Base-by-base conservation (phyloP, 495 filamentous ascomycete species). In the Amorphotheca resinae region DNA sequence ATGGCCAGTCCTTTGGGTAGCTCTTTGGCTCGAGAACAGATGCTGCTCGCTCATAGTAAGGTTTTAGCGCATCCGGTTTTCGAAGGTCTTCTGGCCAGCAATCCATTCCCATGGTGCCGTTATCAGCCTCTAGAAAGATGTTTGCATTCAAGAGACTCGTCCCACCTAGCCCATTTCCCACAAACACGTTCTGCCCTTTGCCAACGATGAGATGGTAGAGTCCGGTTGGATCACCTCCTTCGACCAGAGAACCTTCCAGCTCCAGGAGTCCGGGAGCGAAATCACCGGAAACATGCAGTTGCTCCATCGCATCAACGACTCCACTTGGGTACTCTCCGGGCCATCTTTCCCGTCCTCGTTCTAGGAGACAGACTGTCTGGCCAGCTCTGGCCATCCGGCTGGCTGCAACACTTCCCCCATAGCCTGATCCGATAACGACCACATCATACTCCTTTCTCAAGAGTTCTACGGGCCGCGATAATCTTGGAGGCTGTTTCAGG, bases 111-210 rank as follows among this genome's bases (percentile, higher is more conserved):
- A 81, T 54, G 2, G 69, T 75, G 7, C 59, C 56, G 41, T 67
- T 52, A 45, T 82, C 77, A 9, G 73, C 73, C 50, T 70, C 64
- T 30, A 80, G 62, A 38, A 79, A 82, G 5, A 82, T 74, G 56
- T 81, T 81, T 2, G 77, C 73, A 46, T 82, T 82, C 20, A 82
- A 67, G 4, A 84, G 59, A 50, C 71, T 77, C 15, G 75, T 76
- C 15, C 74, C 77, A 26, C 76, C 79, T 22, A 82, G 73, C 4
- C 77, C 77, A 62, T 80, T 80, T 32, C 68, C 71, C 35, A 79
- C 69, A 44, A 82, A 69, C 0, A 71, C 72, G 60, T 80, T 79
- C 49, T 82, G 79, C 16, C 77, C 74, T 38, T 76, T 70, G 3
- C 79, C 77, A 18, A 80, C 58, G 7, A 77, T 64, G 30, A 82